phyloP scores from a whole-genome alignment of 257 asterid genomes.

The Ligustrum vulgare region DNA sequence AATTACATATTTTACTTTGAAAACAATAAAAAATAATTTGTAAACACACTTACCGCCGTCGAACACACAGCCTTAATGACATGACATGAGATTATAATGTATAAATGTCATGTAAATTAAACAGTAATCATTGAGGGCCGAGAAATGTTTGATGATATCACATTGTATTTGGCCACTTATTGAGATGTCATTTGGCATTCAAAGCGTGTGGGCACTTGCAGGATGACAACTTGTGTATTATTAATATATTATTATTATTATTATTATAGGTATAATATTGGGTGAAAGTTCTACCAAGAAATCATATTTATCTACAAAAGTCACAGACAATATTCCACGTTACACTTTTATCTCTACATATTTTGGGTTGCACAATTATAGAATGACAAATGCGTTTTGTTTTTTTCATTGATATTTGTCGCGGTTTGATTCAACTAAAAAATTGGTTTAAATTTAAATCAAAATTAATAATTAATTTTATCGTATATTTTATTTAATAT shows the following conservation, averaged over 20 bases:
- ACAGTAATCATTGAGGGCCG: background rate
- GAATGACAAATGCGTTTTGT: background rate
- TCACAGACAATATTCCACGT: background rate
- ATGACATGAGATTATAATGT: background rate
- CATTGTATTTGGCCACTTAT: background rate
- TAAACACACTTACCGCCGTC: too few relatives aligned
- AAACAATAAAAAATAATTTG: too few relatives aligned
- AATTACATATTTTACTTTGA: too few relatives aligned
- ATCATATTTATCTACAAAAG: background rate
- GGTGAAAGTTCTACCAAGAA: background rate
- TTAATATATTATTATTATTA: too few relatives aligned
- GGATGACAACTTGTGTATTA: too few relatives aligned
- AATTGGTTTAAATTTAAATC: too few relatives aligned
- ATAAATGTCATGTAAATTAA: background rate
- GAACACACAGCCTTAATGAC: too few relatives aligned
- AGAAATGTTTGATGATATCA: background rate
- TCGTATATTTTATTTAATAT: too few relatives aligned
- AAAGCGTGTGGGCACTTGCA: background rate
- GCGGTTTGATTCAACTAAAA: too few relatives aligned
- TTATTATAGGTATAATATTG: background rate
- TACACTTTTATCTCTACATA: background rate
- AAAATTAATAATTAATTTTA: too few relatives aligned
- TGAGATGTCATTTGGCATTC: constrained; percentile 12
- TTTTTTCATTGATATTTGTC: background rate
- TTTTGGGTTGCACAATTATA: background rate